Evolutionary conservation across 352 stramenopile genomes (phyloP).

Genomic region (Pythium pyrilobum): DNA sequence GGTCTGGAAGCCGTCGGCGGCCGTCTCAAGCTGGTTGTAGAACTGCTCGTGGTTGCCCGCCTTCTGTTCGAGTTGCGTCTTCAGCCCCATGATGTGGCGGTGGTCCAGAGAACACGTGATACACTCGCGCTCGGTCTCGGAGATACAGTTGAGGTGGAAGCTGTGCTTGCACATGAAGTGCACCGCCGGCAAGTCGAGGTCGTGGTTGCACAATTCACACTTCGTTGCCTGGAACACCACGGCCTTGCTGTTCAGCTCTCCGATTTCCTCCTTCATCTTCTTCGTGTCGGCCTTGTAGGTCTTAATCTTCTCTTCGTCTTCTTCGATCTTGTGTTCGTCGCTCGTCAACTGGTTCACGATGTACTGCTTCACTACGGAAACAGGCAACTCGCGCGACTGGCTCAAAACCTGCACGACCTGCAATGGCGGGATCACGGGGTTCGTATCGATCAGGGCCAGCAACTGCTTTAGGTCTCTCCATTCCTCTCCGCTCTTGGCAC

Average conservation of each 20-base stretch:
- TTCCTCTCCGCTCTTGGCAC: slow-evolving; percentile 47
- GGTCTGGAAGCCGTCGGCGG: slow-evolving; percentile 83
- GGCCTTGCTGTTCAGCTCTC: slow-evolving; percentile 72
- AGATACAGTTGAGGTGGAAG: slow-evolving; percentile 89
- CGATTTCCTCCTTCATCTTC: slow-evolving; percentile 89
- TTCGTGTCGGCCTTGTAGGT: slow-evolving; percentile 84
- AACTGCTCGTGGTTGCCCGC: slow-evolving; percentile 91
- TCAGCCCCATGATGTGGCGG: slow-evolving; percentile 77
- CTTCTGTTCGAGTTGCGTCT: slow-evolving; percentile 85
- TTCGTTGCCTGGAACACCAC: slow-evolving; percentile 90
- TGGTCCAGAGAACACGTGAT: slow-evolving; percentile 87
- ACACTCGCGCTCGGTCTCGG: slow-evolving; percentile 85
- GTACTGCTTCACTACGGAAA: slow-evolving; percentile 83
- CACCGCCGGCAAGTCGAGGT: slow-evolving; percentile 87
- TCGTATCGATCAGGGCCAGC: slow-evolving; percentile 71
- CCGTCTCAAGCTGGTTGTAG: slow-evolving; percentile 89
- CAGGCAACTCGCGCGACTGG: slow-evolving; percentile 72
- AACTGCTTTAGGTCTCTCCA: slow-evolving; percentile 81
- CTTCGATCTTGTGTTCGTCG: slow-evolving; percentile 78
- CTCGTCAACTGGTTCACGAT: slow-evolving; percentile 78
- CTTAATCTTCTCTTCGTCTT: slow-evolving; percentile 85
- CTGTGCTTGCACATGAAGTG: slow-evolving; percentile 91
- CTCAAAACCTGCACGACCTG: slow-evolving; percentile 85
- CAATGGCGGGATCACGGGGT: slow-evolving; percentile 74
- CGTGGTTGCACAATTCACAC: slow-evolving; percentile 86